Evolutionary conservation across 148 eudicot species (phyloP).

Genomic region (Rhododendron ferrugineum): DNA sequence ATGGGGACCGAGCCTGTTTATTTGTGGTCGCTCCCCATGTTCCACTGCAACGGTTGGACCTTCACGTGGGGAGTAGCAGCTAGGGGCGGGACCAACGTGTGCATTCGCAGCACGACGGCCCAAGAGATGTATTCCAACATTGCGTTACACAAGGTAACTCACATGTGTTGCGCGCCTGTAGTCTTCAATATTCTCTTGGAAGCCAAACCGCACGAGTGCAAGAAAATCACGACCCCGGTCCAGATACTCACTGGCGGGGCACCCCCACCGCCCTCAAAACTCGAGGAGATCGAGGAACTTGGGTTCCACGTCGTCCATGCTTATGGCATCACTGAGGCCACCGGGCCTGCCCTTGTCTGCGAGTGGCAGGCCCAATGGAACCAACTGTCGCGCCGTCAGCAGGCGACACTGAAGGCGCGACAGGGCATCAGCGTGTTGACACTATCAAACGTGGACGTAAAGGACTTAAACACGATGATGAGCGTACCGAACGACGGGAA

Average conservation of each 20-base stretch:
- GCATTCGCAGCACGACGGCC: slow-evolving; percentile 66
- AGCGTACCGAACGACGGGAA: slow-evolving; percentile 63
- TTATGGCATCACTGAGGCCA: slow-evolving; percentile 84
- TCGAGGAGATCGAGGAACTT: slow-evolving; percentile 44
- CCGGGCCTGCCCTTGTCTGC: slow-evolving; percentile 78
- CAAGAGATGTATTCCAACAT: slow-evolving; percentile 49
- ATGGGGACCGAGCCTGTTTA: slow-evolving; percentile 76
- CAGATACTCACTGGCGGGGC: slow-evolving; percentile 81
- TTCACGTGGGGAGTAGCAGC: slow-evolving; percentile 98
- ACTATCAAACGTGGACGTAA: slow-evolving; percentile 60
- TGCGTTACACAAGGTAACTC: slow-evolving; percentile 53
- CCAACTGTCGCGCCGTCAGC: slow-evolving; percentile 24
- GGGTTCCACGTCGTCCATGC: slow-evolving; percentile 89
- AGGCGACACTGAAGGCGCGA: slow-evolving; percentile 52
- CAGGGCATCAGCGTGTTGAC: slow-evolving; percentile 69
- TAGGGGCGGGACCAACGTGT: slow-evolving; percentile 87
- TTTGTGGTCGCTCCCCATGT: slow-evolving; percentile 91
- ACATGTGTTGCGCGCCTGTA: slow-evolving; percentile 84
- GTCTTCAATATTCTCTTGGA: slow-evolving; percentile 64
- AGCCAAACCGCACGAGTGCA: slow-evolving; percentile 38
- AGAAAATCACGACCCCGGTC: slow-evolving; percentile 22
- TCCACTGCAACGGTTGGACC: slow-evolving; percentile 98
- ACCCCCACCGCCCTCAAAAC: slow-evolving; percentile 63
- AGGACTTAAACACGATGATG: slow-evolving; percentile 32
- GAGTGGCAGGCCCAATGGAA: slow-evolving; percentile 83